Conservation (phyloP, 2,329 filamentous ascomycete species). For the Aspergillus vadensis region DNA sequence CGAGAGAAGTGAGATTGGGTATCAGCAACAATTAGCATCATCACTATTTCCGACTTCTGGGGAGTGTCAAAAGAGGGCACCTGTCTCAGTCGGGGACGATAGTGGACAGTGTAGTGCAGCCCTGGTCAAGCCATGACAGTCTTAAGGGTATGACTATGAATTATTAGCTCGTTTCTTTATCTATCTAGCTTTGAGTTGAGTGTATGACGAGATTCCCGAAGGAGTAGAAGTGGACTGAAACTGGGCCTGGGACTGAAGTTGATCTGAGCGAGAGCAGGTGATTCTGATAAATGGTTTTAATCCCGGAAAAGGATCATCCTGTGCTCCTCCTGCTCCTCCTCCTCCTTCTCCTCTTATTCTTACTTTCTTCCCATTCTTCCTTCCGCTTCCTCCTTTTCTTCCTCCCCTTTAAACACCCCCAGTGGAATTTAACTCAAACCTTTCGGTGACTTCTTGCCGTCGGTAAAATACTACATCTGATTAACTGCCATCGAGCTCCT, state of each 20-base stretch:
- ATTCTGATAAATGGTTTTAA: slow-evolving; percentile 10
- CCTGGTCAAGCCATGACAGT: not conserved
- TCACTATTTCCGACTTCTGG: too few relatives aligned
- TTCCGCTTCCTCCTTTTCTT: slow-evolving; percentile 1
- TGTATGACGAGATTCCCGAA: too few relatives aligned
- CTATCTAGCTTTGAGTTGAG: too few relatives aligned
- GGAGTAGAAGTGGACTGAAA: too few relatives aligned
- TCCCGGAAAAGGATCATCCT: slow-evolving; percentile 15
- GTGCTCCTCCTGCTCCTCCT: not conserved
- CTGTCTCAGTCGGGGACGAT: not conserved
- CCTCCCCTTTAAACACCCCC: not conserved
- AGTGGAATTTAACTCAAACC: not conserved
- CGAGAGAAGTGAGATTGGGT: too few relatives aligned
- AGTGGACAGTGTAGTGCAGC: not conserved
- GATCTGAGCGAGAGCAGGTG: not conserved
- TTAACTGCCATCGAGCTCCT: not conserved
- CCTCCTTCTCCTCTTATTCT: slow-evolving; percentile 2
- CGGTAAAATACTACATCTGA: too few relatives aligned
- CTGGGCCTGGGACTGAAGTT: too few relatives aligned
- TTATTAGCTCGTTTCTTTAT: too few relatives aligned
- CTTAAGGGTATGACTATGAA: not conserved
- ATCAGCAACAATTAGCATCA: too few relatives aligned
- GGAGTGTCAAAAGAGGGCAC: not conserved
- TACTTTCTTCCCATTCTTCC: slow-evolving; percentile 8
- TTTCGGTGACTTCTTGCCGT: not conserved